phyloP scores from a whole-genome alignment of 768 basidiomycete species.

The Galerina marginata region DNA sequence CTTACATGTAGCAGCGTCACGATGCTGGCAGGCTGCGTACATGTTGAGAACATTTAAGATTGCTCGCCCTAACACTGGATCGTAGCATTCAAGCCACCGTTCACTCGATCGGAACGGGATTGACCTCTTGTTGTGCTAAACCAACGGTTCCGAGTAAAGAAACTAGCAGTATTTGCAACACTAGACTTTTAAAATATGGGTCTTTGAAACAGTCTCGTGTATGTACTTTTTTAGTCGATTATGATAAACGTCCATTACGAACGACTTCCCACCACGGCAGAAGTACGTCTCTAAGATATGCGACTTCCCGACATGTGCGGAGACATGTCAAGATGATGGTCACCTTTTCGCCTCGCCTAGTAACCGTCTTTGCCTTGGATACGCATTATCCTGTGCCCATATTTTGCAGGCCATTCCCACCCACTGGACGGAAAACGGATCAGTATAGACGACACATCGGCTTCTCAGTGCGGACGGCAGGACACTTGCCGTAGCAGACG shows the following conservation, averaged over 20 bases:
- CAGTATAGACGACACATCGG: neutral
- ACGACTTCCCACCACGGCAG: neutral
- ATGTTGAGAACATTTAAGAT: no score
- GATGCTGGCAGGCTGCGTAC: no score
- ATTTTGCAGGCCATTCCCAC: neutral
- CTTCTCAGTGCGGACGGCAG: neutral
- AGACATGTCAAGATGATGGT: neutral
- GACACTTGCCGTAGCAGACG: neutral
- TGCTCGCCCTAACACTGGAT: no score
- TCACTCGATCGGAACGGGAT: no score
- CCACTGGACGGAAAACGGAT: neutral
- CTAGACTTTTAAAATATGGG: no score
- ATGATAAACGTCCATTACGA: neutral
- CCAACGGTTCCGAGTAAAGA: no score
- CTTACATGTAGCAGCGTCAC: no score
- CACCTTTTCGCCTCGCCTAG: neutral
- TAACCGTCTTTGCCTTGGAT: neutral
- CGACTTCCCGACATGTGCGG: neutral
- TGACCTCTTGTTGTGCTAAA: no score
- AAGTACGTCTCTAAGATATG: neutral
- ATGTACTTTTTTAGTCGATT: neutral
- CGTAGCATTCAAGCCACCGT: no score
- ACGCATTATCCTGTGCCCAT: neutral
- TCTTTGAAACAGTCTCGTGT: neutral
- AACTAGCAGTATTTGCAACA: no score